A percentile compares a stretch with the other conserved stretches of the same genome.
phyloP scores from a whole-genome alignment of 2,329 filamentous ascomycete species.

The Ophiocordyceps camponoti-rufipedis region DNA sequence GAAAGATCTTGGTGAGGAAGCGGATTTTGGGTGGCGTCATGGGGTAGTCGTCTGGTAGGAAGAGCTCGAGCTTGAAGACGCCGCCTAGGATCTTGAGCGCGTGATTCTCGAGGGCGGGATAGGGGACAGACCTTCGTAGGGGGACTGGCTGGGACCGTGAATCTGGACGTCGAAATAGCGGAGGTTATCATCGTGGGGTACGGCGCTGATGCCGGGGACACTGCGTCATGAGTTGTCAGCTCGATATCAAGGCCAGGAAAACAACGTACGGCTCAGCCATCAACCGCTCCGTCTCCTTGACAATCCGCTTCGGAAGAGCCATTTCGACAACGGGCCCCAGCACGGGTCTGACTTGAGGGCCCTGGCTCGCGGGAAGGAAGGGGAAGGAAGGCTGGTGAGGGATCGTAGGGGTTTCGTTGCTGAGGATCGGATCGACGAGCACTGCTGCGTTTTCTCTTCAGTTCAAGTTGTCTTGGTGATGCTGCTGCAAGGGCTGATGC shows the following conservation, averaged over 20 bases:
- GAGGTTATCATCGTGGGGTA: slow-evolving; percentile 93
- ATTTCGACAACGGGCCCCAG: slow-evolving; percentile 14
- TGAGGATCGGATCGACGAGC: too few species aligned
- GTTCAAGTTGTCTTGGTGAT: too few species aligned
- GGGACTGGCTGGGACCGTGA: slow-evolving; percentile 77
- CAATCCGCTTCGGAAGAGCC: slow-evolving; percentile 87
- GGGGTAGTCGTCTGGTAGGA: slow-evolving; percentile 94
- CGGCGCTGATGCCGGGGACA: slow-evolving; percentile 86
- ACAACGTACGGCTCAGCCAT: slow-evolving; percentile 81
- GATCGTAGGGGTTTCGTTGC: too few species aligned
- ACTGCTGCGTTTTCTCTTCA: too few species aligned
- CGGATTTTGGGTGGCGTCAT: slow-evolving; percentile 98
- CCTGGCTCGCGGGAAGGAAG: neutral
- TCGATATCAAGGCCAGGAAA: neutral
- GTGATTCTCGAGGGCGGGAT: too few species aligned
- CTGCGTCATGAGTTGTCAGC: slow-evolving; percentile 23
- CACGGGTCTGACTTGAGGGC: neutral
- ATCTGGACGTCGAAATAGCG: slow-evolving; percentile 98
- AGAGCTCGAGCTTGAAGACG: slow-evolving; percentile 91
- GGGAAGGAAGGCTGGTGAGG: too few species aligned
- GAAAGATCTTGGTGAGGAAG: slow-evolving; percentile 97
- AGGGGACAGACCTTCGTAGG: slow-evolving; percentile 59
- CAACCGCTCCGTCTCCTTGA: slow-evolving; percentile 96
- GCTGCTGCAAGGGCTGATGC: too few species aligned
- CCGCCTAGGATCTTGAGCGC: slow-evolving; percentile 44